These are phyloP conservation scores for Phlebiopsis gigantea DNA, from an alignment of 768 basidiomycete genomes.

Conservation along the genomic window DNA sequence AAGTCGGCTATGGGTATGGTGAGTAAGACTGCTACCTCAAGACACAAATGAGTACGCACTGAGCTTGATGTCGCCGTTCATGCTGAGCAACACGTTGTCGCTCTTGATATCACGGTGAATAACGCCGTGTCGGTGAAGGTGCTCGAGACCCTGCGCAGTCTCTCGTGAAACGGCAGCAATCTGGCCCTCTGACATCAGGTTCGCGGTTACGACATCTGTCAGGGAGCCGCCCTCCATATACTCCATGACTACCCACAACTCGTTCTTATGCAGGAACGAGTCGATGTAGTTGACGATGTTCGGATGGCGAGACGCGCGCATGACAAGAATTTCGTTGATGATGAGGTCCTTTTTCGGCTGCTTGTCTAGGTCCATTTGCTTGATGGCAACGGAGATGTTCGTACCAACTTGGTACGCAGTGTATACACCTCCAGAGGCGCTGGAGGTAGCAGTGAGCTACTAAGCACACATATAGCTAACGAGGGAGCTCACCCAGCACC, in stretches of 20 bases:
- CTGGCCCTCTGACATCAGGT: conserved; percentile 97
- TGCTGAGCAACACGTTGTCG: conserved; percentile 90
- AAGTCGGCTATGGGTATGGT: conserved; percentile 69
- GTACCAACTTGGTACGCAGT: conserved; percentile 97
- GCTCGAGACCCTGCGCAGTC: conserved; percentile 88
- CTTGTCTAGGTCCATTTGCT: conserved; percentile 99
- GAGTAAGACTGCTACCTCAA: not conserved
- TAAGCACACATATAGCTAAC: conserved; percentile 1
- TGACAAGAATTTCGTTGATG: conserved; percentile 99
- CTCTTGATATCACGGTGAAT: conserved; percentile 99
- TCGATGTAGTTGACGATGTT: conserved; percentile 99
- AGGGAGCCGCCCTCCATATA: conserved; percentile 97
- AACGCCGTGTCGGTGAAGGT: conserved; percentile 92
- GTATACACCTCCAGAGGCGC: conserved; percentile 96
- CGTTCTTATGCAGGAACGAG: conserved; percentile 95
- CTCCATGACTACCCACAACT: conserved; percentile 99
- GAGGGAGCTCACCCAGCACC: conserved; percentile 79
- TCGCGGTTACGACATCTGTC: conserved; percentile 93
- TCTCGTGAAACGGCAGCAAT: conserved; percentile 96
- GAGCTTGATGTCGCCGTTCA: conserved; percentile 96
- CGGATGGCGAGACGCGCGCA: conserved; percentile 94
- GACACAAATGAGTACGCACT: conserved; percentile 51
- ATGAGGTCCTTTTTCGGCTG: conserved; percentile 99
- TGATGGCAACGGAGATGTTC: conserved; percentile 93
- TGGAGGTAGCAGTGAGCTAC: conserved; percentile 25